A percentile compares a stretch with the other conserved stretches of the same genome.
Evolutionary conservation across 2,329 filamentous ascomycete genomes (phyloP).

Genomic region (Phoma sp.): DNA sequence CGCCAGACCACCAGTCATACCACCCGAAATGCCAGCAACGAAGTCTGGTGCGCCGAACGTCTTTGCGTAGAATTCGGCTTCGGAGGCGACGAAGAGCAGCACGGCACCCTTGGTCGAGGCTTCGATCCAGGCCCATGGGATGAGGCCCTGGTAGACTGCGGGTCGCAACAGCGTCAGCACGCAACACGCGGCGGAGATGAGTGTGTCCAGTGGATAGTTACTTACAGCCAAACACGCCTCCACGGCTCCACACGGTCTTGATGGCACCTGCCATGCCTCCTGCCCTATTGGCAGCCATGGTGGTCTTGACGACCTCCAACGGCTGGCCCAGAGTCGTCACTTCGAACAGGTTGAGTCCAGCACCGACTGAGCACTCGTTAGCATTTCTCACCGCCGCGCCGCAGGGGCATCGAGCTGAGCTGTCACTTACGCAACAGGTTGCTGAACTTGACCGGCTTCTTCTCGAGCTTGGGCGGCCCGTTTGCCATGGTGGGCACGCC

Average conservation of each 20-base stretch:
- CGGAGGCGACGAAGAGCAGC: conserved; percentile 97
- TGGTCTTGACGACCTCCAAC: conserved; percentile 98
- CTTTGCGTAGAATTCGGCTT: conserved; percentile 94
- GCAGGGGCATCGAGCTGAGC: background rate
- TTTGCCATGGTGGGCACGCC: conserved; percentile 52
- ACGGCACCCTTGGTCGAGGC: conserved; percentile 99
- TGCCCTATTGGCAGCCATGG: conserved; percentile 95
- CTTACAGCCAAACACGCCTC: conserved; percentile 93
- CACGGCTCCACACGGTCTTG: conserved; percentile 87
- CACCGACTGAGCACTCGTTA: conserved; percentile 66
- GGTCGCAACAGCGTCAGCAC: conserved; percentile 77
- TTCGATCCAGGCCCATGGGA: conserved; percentile 97
- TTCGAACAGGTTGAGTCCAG: conserved; percentile 95
- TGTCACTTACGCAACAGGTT: conserved; percentile 76
- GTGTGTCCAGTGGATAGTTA: conserved; percentile 31
- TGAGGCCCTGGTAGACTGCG: conserved; percentile 97
- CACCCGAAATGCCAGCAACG: conserved; percentile 83
- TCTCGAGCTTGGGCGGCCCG: conserved; percentile 72
- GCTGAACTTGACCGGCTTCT: conserved; percentile 99
- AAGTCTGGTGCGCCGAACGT: conserved; percentile 84
- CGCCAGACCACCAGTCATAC: conserved; percentile 91
- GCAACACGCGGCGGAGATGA: conserved; percentile 54
- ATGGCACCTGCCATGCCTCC: conserved; percentile 86
- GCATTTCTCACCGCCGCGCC: background rate
- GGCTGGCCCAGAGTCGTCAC: conserved; percentile 79